Evolutionary conservation across 1,284 basidiomycete species (phyloP).

Genomic region (Tremellales sp.): DNA sequence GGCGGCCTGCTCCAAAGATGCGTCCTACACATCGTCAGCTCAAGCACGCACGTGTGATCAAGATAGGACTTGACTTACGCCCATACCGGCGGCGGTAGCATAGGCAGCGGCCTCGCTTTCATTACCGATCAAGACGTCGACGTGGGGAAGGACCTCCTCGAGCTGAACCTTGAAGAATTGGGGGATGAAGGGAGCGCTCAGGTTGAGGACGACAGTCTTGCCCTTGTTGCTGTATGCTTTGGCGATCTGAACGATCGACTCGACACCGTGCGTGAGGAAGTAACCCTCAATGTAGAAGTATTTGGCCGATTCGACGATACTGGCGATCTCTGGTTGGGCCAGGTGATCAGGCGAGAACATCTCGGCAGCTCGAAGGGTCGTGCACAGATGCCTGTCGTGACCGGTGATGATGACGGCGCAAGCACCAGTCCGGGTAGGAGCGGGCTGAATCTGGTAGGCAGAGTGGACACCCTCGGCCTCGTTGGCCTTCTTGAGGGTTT

Average conservation of each 20-base stretch:
- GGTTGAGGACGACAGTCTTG: constrained; percentile 86
- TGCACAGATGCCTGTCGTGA: constrained; percentile 88
- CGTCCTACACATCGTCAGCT: constrained; percentile 41
- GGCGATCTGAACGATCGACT: constrained; percentile 69
- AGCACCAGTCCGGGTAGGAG: constrained; percentile 86
- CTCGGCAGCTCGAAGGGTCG: constrained; percentile 84
- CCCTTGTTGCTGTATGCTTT: constrained; percentile 71
- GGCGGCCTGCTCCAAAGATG: constrained; percentile 66
- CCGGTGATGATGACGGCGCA: constrained; percentile 95
- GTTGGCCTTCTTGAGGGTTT: constrained; percentile 90
- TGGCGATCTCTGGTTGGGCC: constrained; percentile 68
- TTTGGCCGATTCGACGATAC: constrained; percentile 73
- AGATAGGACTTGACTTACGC: constrained; percentile 38
- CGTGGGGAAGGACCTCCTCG: constrained; percentile 71
- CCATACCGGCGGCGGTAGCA: constrained; percentile 61
- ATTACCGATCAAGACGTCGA: constrained; percentile 87
- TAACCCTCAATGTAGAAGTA: constrained; percentile 95
- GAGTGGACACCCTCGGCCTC: constrained; percentile 84
- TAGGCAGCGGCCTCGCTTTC: constrained; percentile 90
- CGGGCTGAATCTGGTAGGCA: constrained; percentile 77
- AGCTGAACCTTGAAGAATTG: constrained; percentile 88
- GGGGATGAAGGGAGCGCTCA: constrained; percentile 95
- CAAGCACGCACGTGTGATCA: too few relatives aligned
- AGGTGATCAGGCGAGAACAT: constrained; percentile 80
- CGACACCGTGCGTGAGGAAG: constrained; percentile 91